Base-by-base conservation (phyloP, 352 stramenopile species). In the Proteromonas lacertae region DNA sequence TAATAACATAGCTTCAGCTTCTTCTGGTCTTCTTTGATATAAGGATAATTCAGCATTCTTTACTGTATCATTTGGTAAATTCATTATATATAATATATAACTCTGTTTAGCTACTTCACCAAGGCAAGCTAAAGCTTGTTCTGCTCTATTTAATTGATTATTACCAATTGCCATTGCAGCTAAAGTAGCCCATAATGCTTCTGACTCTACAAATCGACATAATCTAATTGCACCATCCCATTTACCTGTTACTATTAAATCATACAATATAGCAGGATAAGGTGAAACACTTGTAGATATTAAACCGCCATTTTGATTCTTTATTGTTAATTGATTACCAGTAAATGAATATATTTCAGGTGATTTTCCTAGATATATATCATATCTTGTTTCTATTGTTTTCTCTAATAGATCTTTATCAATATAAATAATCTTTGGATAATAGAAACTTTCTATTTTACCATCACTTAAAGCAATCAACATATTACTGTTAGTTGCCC, bases 161-260 rank as follows among this genome's bases (percentile, higher is more conserved):
- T 55, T 56, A 24, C 75, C 53, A 0, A 90, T 46, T 4, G 75
- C 71, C 64, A 87, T 82, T 9, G 64, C 68, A 0, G 69, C 68
- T 13, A 87, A 50, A 31, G 57, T 75, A 9, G 68, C 81, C 74
- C 74, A 90, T 6, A 89, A 49, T 17, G 45, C 50, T 44, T 71
- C 61, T 36, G 55, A 71, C 43, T 86, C 73, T 24, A 86, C 66
- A 42, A 74, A 83, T 2, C 70, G 66, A 32, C 74, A 89, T 9
- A 90, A 49, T 2, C 72, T 58, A 9, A 86, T 60, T 4, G 70
- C 64, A 40, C 88, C 75, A 36, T 84, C 69, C 72, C 73, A 90
- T 32, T 78, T 64, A 2, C 56, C 45, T 12, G 46, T 36, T 5
- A 47, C 45, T 2, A 60, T 69, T 40, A 82, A 79, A 48, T 77